These are phyloP conservation scores for Lithospermum erythrorhizon DNA, from an alignment of 257 asterid species.

Conservation along the genomic window DNA sequence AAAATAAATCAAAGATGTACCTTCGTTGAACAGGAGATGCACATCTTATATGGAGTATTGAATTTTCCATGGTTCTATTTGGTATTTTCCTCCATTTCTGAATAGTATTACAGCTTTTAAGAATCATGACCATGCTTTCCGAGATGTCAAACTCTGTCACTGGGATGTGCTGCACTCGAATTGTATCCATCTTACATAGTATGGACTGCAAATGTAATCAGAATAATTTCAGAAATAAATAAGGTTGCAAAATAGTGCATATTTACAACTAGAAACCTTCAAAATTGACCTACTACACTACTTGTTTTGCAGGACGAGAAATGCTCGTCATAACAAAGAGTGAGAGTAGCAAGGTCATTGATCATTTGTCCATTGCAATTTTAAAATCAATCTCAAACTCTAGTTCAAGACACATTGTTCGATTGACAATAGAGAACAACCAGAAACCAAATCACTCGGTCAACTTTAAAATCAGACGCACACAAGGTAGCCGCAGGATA, in stretches of 20 bases:
- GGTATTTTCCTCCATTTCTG: slow-evolving; percentile 18
- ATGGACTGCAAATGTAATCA: slow-evolving; percentile 36
- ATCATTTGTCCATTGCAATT: too few relatives aligned
- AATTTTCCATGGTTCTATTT: slow-evolving; percentile 20
- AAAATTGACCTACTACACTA: not conserved
- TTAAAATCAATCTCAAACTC: too few relatives aligned
- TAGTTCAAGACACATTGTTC: too few relatives aligned
- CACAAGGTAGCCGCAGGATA: too few relatives aligned
- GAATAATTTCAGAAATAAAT: too few relatives aligned
- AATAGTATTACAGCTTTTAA: slow-evolving; percentile 19
- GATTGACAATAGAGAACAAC: not conserved
- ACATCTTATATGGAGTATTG: slow-evolving; percentile 17
- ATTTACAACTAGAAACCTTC: too few relatives aligned
- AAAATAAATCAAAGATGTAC: slow-evolving; percentile 21
- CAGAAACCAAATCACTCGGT: not conserved
- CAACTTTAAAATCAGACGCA: too few relatives aligned
- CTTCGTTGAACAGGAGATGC: slow-evolving; percentile 30
- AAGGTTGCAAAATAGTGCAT: too few relatives aligned
- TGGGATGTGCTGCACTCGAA: slow-evolving; percentile 25
- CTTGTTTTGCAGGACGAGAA: not conserved
- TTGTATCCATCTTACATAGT: slow-evolving; percentile 34
- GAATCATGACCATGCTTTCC: slow-evolving; percentile 18
- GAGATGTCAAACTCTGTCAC: slow-evolving; percentile 23
- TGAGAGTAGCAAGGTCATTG: not conserved
- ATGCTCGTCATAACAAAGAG: not conserved